Evolutionary conservation across 163 green algal species (phyloP), one percentile per base, ranked within the genome.

Genomic region (Volvox carteri): DNA sequence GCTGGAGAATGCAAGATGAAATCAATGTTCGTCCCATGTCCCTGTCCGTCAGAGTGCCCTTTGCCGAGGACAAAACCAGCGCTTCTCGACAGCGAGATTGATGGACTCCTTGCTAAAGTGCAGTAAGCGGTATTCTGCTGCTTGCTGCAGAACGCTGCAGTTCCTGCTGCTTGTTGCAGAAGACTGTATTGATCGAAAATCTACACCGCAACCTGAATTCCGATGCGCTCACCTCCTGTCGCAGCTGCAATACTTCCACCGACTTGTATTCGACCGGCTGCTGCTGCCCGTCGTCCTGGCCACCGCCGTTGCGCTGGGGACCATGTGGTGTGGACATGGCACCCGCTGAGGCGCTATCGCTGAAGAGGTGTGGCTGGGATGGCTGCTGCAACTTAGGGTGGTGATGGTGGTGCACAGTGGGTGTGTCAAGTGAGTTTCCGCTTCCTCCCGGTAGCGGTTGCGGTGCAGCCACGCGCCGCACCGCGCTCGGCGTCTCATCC

Each of bases 221-320:
- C n/a, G n/a, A n/a, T n/a, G n/a, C n/a, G 72, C 28, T 33, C 46
- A 87, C 80, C 79, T 86, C 79, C 44, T 70, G 62, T 33, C 62
- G 62, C n/a, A 78, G 62, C 30, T 79, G 80, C 62, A 52, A 1
- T 30, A 87, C 46, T 44, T 87, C 80, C 33, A 37, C 16, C 23
- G 16, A 42, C 52, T 8, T 1, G 11, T 48, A 5, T 41, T 73
- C 54, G n/a, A 42, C 75, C 21, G 12, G 42, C 42, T 18, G 75
- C 30, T 70, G 75, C 46, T 50, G 75, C 75, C 28, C 54, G 54
- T 65, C 54, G 54, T 23, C 54, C 2, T 84, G 75, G 37, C 52
- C 70, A 41, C 7, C 18, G 37, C 18, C 19, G 19, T 7, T 41
- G n/a, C 62, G 62, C 62, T 19, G 1, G 16, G 39, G 18, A 4